phyloP scores from a whole-genome alignment of 2,329 filamentous ascomycete genomes.

The Aureobasidium mangrovei region DNA sequence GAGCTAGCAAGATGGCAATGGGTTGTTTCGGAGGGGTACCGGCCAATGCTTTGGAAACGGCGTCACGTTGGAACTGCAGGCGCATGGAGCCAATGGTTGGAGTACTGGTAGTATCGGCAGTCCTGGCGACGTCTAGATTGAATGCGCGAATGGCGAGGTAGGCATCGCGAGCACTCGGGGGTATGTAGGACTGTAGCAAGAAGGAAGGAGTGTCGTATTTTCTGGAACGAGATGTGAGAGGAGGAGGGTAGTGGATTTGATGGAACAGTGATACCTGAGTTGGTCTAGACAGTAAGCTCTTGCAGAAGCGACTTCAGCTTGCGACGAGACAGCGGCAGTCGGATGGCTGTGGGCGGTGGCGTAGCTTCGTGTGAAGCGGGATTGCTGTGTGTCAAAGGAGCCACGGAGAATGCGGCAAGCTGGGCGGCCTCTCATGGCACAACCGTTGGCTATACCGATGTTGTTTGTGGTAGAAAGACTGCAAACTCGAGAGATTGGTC shows the following conservation, averaged over 20 bases:
- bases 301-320: conserved; percentile 44
- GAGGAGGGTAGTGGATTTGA: neutral
- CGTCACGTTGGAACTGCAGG: conserved; percentile 91
- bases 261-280: conserved; percentile 36
- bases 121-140: conserved; percentile 83
- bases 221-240: conserved; percentile 37
- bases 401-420: neutral
- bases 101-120: conserved; percentile 83
- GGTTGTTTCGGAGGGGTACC: conserved; percentile 80
- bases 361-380: neutral
- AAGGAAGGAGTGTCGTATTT: conserved; percentile 85
- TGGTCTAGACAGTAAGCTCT: conserved; percentile 51
- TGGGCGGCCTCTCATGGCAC: neutral
- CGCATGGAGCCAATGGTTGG: conserved; percentile 81
- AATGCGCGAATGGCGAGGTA: conserved; percentile 87
- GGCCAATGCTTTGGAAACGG: conserved; percentile 66
- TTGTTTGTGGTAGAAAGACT: too few relatives aligned
- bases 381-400: neutral
- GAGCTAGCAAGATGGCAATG: conserved; percentile 73
- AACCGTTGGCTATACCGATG: too few relatives aligned
- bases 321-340: conserved; percentile 19
- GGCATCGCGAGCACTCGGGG: conserved; percentile 62
- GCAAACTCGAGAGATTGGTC: too few relatives aligned
- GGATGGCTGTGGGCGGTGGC: conserved; percentile 17
- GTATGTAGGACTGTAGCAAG: conserved; percentile 77